A percentile compares a stretch with the other conserved stretches of the same genome.
phyloP scores from a whole-genome alignment of 371 early-diverging fungal genomes.

The Syncephalis fuscata region DNA sequence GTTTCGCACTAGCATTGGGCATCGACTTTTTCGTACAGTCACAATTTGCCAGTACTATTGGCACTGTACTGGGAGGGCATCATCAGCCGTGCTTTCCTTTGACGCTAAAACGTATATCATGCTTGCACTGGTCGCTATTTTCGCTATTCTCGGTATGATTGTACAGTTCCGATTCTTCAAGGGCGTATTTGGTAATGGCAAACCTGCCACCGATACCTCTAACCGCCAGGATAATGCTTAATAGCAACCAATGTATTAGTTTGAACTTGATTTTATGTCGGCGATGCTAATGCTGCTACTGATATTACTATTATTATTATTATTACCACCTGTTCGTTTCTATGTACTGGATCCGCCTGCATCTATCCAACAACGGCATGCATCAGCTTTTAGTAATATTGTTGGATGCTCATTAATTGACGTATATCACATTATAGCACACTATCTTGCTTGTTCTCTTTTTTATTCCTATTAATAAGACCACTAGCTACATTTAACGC shows the following conservation, averaged over 20 bases:
- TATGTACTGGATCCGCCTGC: too few relatives aligned
- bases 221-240: not conserved
- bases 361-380: too few relatives aligned
- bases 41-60: constrained; percentile 20
- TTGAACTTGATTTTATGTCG: too few relatives aligned
- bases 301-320: too few relatives aligned
- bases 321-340: too few relatives aligned
- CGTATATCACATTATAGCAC: too few relatives aligned
- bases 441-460: too few relatives aligned
- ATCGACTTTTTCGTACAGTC: constrained; percentile 31
- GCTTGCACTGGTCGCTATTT: not conserved
- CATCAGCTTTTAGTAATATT: too few relatives aligned
- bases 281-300: too few relatives aligned
- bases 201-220: not conserved
- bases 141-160: not conserved
- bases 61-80: constrained; percentile 5
- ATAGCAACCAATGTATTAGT: not conserved
- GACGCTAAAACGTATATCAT: not conserved
- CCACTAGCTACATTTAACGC: too few relatives aligned
- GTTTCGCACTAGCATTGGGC: constrained; percentile 32
- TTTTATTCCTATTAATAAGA: too few relatives aligned
- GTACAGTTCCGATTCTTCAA: constrained; percentile 1
- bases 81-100: not conserved
- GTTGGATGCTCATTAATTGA: too few relatives aligned
- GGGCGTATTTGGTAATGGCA: constrained; percentile 1